phyloP scores from a whole-genome alignment of 2,329 filamentous ascomycete species.

The Knufia petricola region DNA sequence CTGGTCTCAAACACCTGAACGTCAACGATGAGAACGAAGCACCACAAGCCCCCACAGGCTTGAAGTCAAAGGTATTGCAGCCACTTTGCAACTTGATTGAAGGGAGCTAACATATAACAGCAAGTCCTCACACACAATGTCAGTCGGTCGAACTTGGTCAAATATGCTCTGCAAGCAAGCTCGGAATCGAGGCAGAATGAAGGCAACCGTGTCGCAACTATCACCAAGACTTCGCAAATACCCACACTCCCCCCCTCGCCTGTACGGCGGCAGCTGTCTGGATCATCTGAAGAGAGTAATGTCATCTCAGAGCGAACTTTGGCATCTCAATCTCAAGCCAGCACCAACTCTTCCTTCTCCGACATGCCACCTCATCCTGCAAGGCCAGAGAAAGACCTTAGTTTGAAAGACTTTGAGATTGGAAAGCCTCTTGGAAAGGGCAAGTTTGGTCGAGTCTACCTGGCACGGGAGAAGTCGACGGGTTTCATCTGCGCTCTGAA shows the following conservation, averaged over 20 bases:
- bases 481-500: conserved; percentile 82
- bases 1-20: conserved; percentile 79
- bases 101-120: conserved; percentile 1
- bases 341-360: conserved; percentile 19
- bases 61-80: conserved; percentile 83
- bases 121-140: conserved; percentile 36
- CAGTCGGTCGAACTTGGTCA: conserved; percentile 72
- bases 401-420: conserved; percentile 91
- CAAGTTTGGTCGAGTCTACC: conserved; percentile 79
- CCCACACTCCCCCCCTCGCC: conserved; percentile 42
- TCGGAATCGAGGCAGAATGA: conserved; percentile 51
- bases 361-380: conserved; percentile 44
- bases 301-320: conserved; percentile 12
- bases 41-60: conserved; percentile 47
- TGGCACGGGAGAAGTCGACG: conserved; percentile 67
- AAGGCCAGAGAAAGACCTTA: conserved; percentile 48
- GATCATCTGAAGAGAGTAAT: conserved; percentile 41
- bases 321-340: conserved; percentile 24
- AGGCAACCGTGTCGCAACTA: conserved; percentile 49
- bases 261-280: conserved; percentile 42
- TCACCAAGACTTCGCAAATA: conserved; percentile 24
- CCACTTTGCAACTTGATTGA: no score
- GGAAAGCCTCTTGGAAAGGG: conserved; percentile 77
- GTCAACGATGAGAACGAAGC: conserved; percentile 80
- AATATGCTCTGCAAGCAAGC: conserved; percentile 71